Percentiles rank a stretch among this genome's conserved stretches.
These are phyloP conservation scores for Penicillium egyptiacum DNA, from an alignment of 495 filamentous ascomycete species.

Conservation along the genomic window DNA sequence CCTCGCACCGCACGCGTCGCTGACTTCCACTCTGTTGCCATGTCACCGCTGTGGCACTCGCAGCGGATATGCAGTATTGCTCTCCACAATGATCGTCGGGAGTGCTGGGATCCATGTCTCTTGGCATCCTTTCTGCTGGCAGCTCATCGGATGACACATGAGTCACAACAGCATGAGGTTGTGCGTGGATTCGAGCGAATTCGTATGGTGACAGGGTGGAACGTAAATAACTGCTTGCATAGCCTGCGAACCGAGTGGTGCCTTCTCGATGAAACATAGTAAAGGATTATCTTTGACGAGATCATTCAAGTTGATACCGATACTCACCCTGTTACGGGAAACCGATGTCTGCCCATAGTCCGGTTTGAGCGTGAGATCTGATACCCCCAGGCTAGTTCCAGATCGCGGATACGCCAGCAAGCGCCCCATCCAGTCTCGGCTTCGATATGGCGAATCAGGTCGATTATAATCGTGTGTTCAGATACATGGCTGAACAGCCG, in stretches of 20 bases:
- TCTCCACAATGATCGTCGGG: slow-evolving; percentile 37
- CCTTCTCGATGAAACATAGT: slow-evolving; percentile 24
- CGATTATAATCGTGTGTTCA: slow-evolving; percentile 44
- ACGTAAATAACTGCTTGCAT: slow-evolving; percentile 20
- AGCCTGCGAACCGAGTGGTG: slow-evolving; percentile 32
- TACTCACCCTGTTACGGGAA: slow-evolving; percentile 13
- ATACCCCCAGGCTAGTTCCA: slow-evolving; percentile 49
- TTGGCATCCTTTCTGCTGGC: slow-evolving; percentile 38
- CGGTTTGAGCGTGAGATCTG: slow-evolving; percentile 16
- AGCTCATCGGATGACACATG: slow-evolving; percentile 39
- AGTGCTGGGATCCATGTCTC: slow-evolving; percentile 40
- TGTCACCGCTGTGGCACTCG: slow-evolving; percentile 41
- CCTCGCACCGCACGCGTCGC: slow-evolving; percentile 33
- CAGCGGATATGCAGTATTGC: slow-evolving; percentile 40
- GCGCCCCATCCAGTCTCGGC: slow-evolving; percentile 47
- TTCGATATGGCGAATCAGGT: slow-evolving; percentile 46
- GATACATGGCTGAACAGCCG: slow-evolving; percentile 44
- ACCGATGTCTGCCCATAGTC: slow-evolving; percentile 7
- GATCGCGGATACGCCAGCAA: slow-evolving; percentile 47
- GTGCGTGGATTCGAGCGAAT: slow-evolving; percentile 31
- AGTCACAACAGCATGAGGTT: slow-evolving; percentile 36
- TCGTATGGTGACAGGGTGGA: slow-evolving; percentile 34
- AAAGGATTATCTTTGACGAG: background rate
- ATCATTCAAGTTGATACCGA: background rate
- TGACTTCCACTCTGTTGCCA: slow-evolving; percentile 19